phyloP scores from a whole-genome alignment of 192 early-diverging fungal species.

The Mortierella antarctica region DNA sequence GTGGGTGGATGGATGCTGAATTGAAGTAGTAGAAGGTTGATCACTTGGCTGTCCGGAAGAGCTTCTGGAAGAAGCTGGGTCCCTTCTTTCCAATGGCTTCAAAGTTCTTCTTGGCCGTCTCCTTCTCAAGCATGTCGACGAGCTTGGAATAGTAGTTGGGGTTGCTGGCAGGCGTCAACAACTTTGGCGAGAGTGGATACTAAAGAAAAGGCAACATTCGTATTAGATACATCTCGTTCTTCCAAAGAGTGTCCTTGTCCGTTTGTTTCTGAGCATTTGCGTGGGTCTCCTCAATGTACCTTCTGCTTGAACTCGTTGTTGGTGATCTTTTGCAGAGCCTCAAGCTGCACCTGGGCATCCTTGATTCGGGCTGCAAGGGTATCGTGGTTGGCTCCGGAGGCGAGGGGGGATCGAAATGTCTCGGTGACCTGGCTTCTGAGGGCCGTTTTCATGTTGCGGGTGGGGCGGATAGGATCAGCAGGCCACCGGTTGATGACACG shows the following conservation, averaged over 20 bases:
- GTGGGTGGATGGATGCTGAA: too few species aligned
- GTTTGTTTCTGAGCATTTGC: conserved; percentile 4
- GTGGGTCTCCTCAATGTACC: conserved; percentile 26
- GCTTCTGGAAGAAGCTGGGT: conserved; percentile 41
- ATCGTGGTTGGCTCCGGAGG: conserved; percentile 33
- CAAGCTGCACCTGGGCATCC: conserved; percentile 54
- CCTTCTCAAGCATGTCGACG: conserved; percentile 59
- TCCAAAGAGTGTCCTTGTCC: not conserved
- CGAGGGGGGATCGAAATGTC: conserved; percentile 53
- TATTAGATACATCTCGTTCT: not conserved
- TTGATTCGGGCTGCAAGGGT: conserved; percentile 24
- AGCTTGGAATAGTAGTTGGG: conserved; percentile 67
- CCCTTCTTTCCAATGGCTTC: conserved; percentile 54
- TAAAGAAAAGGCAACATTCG: conserved; percentile 2
- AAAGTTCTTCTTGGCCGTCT: conserved; percentile 58
- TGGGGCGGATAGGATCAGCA: conserved; percentile 73
- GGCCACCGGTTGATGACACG: conserved; percentile 73
- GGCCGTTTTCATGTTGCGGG: conserved; percentile 72
- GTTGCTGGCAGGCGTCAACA: conserved; percentile 63
- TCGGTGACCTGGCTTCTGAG: conserved; percentile 64
- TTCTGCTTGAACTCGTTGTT: conserved; percentile 65
- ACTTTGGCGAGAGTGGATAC: conserved; percentile 68
- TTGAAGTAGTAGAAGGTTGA: not conserved
- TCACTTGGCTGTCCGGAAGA: conserved; percentile 47
- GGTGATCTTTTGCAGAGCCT: conserved; percentile 58